Conservation (phyloP, 176 grass and related monocot genomes). For the Tillandsia fasciculata region DNA sequence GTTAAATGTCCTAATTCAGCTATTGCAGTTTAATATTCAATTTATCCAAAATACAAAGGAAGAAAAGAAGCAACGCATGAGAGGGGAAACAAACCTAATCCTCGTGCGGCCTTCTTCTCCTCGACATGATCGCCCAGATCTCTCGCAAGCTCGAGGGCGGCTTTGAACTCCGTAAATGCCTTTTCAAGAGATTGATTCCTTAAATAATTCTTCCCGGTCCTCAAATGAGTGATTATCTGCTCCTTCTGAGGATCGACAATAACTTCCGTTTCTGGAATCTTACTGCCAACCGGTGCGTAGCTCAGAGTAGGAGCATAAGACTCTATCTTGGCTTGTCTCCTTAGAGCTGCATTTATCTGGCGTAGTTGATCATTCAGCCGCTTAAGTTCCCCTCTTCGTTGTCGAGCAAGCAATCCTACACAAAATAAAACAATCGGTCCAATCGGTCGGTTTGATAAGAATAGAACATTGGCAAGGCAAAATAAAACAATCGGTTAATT, state of each 20-base stretch:
- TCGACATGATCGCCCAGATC: conserved; percentile 78
- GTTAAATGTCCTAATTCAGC: neutral
- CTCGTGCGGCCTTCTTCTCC: conserved; percentile 87
- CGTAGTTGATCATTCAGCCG: conserved; percentile 82
- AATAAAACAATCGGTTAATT: neutral
- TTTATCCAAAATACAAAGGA: neutral
- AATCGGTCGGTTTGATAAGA: conserved; percentile 13
- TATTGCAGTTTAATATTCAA: conserved; percentile 6
- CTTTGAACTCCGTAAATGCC: conserved; percentile 80
- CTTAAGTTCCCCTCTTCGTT: conserved; percentile 77
- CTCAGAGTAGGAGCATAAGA: conserved; percentile 88
- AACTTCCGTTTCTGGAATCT: conserved; percentile 60
- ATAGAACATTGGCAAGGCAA: neutral
- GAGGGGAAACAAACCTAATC: conserved; percentile 56
- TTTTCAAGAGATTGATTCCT: conserved; percentile 67
- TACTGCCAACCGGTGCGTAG: conserved; percentile 83
- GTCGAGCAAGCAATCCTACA: conserved; percentile 80
- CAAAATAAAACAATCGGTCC: conserved; percentile 3
- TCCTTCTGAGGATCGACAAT: conserved; percentile 84
- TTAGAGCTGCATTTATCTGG: conserved; percentile 90
- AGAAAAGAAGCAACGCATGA: conserved; percentile 4
- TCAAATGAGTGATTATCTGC: conserved; percentile 55
- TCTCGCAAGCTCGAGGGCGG: conserved; percentile 67
- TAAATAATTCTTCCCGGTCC: conserved; percentile 78
- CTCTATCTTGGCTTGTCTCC: conserved; percentile 95